A percentile compares a stretch with the other conserved stretches of the same genome.
Evolutionary conservation across 78 protist genomes (phyloP).

Genomic region (Paulinella micropora): DNA sequence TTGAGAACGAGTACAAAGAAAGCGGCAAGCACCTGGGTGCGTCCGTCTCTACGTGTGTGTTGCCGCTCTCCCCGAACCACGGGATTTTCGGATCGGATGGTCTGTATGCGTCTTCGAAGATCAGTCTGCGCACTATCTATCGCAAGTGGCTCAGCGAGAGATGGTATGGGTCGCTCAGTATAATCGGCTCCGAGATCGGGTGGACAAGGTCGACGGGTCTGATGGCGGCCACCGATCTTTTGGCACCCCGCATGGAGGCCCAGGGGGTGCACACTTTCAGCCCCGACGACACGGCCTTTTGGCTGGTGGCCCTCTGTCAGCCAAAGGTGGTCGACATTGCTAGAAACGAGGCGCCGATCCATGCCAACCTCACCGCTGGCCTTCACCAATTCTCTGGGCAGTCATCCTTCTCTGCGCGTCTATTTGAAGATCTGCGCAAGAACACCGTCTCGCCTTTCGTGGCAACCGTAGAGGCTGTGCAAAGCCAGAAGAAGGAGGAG

Average conservation of each 20-base stretch:
- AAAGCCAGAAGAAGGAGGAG: neutral
- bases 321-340: constrained; percentile 11
- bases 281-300: constrained; percentile 34
- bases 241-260: constrained; percentile 30
- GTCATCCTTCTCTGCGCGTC: no score
- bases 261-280: constrained; percentile 44
- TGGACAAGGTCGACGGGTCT: constrained; percentile 59
- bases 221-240: constrained; percentile 39
- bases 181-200: constrained; percentile 10
- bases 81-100: constrained; percentile 58
- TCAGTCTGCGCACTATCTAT: constrained; percentile 42
- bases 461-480: neutral
- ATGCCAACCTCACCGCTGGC: constrained; percentile 45
- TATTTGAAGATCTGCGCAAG: no score
- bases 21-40: constrained; percentile 43
- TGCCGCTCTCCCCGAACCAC: constrained; percentile 52
- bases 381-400: neutral
- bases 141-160: constrained; percentile 43
- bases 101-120: constrained; percentile 45
- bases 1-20: no score
- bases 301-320: constrained; percentile 31
- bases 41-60: no score
- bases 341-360: constrained; percentile 24
- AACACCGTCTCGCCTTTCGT: constrained; percentile 9
- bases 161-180: constrained; percentile 24